Evolutionary conservation across 768 basidiomycete species (phyloP).

Genomic region (Lactarius sanguifluus): DNA sequence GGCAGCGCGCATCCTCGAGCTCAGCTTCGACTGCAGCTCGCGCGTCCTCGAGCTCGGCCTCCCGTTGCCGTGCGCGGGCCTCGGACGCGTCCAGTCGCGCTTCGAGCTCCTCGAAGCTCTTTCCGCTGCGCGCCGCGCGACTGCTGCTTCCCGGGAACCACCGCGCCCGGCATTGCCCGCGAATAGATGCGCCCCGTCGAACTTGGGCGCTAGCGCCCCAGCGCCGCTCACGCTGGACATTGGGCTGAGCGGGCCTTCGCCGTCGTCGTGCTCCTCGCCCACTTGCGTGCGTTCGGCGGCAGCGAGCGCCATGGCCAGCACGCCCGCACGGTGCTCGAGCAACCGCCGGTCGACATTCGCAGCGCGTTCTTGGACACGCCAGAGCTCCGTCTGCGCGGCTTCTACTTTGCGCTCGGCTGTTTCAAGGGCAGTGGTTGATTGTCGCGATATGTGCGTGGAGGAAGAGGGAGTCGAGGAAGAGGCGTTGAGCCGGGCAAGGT

Average conservation of each 20-base stretch:
- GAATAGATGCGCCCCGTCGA: slow-evolving; percentile 83
- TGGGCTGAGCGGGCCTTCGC: slow-evolving; percentile 33
- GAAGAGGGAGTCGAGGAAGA: slow-evolving; percentile 32
- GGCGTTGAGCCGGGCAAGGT: slow-evolving; percentile 65
- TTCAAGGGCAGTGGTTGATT: slow-evolving; percentile 69
- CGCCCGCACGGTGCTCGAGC: slow-evolving; percentile 80
- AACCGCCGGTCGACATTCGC: slow-evolving; percentile 62
- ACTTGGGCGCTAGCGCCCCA: slow-evolving; percentile 51
- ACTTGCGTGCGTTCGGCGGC: slow-evolving; percentile 32
- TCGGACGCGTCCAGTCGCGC: slow-evolving; percentile 57
- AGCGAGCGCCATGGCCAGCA: slow-evolving; percentile 65
- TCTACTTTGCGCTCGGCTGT: slow-evolving; percentile 74
- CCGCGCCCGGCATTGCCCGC: slow-evolving; percentile 74
- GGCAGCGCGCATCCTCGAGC: slow-evolving; percentile 49
- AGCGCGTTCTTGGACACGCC: slow-evolving; percentile 62
- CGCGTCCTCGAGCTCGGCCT: slow-evolving; percentile 59
- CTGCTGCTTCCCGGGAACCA: slow-evolving; percentile 48
- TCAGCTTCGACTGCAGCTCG: slow-evolving; percentile 45
- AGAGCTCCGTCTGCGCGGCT: slow-evolving; percentile 66
- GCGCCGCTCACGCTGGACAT: slow-evolving; percentile 41
- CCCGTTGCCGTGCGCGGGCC: slow-evolving; percentile 50
- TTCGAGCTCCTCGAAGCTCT: slow-evolving; percentile 54
- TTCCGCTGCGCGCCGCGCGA: slow-evolving; percentile 42
- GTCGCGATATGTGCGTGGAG: slow-evolving; percentile 59
- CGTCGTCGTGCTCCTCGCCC: slow-evolving; percentile 57